phyloP scores from a whole-genome alignment of 495 filamentous ascomycete genomes.

The Rusavskia elegans region DNA sequence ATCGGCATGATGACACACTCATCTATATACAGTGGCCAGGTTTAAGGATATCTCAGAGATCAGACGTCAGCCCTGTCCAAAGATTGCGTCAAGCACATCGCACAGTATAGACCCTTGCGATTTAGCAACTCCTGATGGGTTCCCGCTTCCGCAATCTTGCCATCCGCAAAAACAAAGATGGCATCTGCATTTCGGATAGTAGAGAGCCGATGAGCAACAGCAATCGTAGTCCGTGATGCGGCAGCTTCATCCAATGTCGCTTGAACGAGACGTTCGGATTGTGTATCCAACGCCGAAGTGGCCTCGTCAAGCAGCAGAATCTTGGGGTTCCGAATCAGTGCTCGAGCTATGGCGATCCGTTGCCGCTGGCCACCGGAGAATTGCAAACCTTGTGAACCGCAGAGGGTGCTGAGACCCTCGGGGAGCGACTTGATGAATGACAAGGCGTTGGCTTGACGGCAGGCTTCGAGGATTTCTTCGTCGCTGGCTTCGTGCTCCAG shows the following conservation, averaged over 20 bases:
- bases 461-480: constrained; percentile 14
- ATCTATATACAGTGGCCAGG: too few relatives aligned
- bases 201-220: constrained; percentile 34
- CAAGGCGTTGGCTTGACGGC: constrained; percentile 18
- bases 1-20: too few relatives aligned
- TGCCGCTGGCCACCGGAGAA: constrained; percentile 38
- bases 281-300: constrained; percentile 35
- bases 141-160: constrained; percentile 21
- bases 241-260: constrained; percentile 34
- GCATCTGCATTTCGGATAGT: constrained; percentile 29
- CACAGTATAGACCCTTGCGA: constrained; percentile 1
- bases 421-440: constrained; percentile 22
- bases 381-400: constrained; percentile 20
- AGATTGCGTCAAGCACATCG: background rate
- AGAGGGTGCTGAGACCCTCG: constrained; percentile 18
- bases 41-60: background rate
- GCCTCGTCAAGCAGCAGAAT: constrained; percentile 40
- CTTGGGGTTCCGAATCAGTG: constrained; percentile 26
- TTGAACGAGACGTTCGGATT: constrained; percentile 58
- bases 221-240: constrained; percentile 24
- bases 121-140: constrained; percentile 24
- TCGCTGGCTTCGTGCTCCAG: constrained; percentile 10
- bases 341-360: constrained; percentile 40
- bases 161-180: constrained; percentile 29
- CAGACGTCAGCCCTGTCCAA: background rate